Evolutionary conservation across 495 filamentous ascomycete species (phyloP).

Genomic region (Hamigera avellanea): DNA sequence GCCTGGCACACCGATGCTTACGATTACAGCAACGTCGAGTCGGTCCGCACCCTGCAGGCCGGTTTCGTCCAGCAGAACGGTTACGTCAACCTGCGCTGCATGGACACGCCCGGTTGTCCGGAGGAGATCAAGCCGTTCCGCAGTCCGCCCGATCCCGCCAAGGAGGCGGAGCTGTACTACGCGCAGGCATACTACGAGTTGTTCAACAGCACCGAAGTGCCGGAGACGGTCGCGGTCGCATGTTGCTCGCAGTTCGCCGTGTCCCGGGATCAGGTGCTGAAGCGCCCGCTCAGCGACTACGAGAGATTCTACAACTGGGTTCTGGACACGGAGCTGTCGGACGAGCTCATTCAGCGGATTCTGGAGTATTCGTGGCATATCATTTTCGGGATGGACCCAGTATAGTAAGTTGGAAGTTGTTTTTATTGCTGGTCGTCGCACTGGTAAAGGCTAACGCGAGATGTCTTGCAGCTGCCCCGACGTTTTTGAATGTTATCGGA

Average conservation of each 20-base stretch:
- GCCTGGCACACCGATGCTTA: slow-evolving; percentile 38
- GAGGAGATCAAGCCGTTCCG: slow-evolving; percentile 30
- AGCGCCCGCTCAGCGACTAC: slow-evolving; percentile 41
- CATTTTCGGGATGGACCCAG: slow-evolving; percentile 39
- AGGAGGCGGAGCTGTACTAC: slow-evolving; percentile 31
- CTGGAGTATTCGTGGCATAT: slow-evolving; percentile 47
- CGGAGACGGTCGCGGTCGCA: slow-evolving; percentile 35
- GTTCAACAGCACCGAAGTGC: slow-evolving; percentile 31
- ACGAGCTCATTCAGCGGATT: slow-evolving; percentile 32
- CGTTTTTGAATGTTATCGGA: no score
- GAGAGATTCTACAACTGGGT: slow-evolving; percentile 49
- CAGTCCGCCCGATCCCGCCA: slow-evolving; percentile 38
- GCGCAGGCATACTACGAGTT: slow-evolving; percentile 32
- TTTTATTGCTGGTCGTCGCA: no score
- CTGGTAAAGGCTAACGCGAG: no score
- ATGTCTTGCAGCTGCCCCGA: no score
- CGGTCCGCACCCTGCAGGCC: slow-evolving; percentile 24
- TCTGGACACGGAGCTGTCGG: slow-evolving; percentile 32
- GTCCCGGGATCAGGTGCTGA: slow-evolving; percentile 37
- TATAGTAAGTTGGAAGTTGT: slow-evolving; percentile 39
- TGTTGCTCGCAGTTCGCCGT: slow-evolving; percentile 67
- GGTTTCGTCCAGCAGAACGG: slow-evolving; percentile 25
- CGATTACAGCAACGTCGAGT: slow-evolving; percentile 32
- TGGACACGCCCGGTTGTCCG: slow-evolving; percentile 28
- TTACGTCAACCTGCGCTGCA: slow-evolving; percentile 32